These are phyloP conservation scores for Xylaria nigripes DNA, from an alignment of 495 filamentous ascomycete genomes.

Conservation along the genomic window DNA sequence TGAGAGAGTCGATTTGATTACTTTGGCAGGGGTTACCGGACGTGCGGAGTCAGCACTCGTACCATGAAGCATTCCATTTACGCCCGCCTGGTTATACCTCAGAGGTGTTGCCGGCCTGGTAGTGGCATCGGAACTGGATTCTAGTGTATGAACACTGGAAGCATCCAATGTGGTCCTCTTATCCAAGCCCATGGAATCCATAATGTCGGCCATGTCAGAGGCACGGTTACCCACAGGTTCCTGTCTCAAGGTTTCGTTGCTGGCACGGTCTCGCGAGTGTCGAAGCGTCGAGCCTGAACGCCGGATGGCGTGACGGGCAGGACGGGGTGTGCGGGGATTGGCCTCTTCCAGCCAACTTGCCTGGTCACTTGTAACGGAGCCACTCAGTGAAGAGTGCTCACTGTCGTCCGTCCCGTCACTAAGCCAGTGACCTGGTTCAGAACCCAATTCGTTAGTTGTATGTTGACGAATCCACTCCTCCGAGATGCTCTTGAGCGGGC, in stretches of 20 bases:
- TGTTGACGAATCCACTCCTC: slow-evolving; percentile 75
- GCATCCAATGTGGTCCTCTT: slow-evolving; percentile 22
- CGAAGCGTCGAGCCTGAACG: slow-evolving; percentile 25
- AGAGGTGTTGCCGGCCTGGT: slow-evolving; percentile 22
- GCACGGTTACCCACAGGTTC: slow-evolving; percentile 44
- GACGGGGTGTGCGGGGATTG: slow-evolving; percentile 32
- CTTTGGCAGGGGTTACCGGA: slow-evolving; percentile 29
- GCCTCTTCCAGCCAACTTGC: slow-evolving; percentile 35
- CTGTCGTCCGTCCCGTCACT: slow-evolving; percentile 64
- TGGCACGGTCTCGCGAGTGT: slow-evolving; percentile 42
- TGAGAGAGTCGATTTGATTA: slow-evolving; percentile 21
- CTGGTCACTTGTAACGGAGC: slow-evolving; percentile 42
- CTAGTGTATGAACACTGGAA: slow-evolving; percentile 22
- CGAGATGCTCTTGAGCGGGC: slow-evolving; percentile 54
- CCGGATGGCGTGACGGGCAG: slow-evolving; percentile 34
- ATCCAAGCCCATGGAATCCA: slow-evolving; percentile 30
- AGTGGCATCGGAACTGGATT: slow-evolving; percentile 18
- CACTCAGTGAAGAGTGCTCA: slow-evolving; percentile 55
- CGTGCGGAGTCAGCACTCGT: slow-evolving; percentile 38
- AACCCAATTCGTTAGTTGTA: slow-evolving; percentile 50
- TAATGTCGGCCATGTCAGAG: slow-evolving; percentile 24
- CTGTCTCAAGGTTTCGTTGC: slow-evolving; percentile 58
- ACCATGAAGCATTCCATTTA: slow-evolving; percentile 19
- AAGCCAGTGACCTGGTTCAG: slow-evolving; percentile 62
- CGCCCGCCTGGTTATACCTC: slow-evolving; percentile 11